phyloP scores from a whole-genome alignment of 768 basidiomycete genomes.

The Tylopilus plumbeoviolaceoides region DNA sequence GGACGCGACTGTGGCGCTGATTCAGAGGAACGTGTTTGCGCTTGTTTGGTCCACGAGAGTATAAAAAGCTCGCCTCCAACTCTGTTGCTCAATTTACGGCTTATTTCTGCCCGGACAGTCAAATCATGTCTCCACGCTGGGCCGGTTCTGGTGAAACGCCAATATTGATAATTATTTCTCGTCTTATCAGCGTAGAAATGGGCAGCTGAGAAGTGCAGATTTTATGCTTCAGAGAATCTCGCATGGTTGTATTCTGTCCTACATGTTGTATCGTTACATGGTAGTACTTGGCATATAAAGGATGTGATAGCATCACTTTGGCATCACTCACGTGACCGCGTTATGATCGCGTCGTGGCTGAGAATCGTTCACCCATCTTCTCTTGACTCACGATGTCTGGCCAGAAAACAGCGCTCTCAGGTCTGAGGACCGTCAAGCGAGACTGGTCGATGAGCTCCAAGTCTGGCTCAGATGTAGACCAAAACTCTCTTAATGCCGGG shows the following conservation, averaged over 20 bases:
- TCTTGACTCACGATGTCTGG: slow-evolving; percentile 22
- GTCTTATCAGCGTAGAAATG: slow-evolving; percentile 56
- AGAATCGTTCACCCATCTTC: too few relatives aligned
- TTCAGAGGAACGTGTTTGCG: slow-evolving; percentile 19
- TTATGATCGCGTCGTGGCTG: background rate
- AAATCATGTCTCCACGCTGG: slow-evolving; percentile 52
- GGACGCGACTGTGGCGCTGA: slow-evolving; percentile 15
- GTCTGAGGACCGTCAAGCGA: slow-evolving; percentile 55
- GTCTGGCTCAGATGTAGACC: slow-evolving; percentile 14
- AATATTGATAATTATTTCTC: slow-evolving; percentile 46
- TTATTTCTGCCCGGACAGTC: slow-evolving; percentile 78
- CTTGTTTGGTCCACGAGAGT: slow-evolving; percentile 25
- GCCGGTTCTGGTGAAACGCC: slow-evolving; percentile 81
- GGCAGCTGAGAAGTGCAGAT: slow-evolving; percentile 43
- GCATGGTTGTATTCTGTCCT: slow-evolving; percentile 35
- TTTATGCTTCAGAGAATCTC: slow-evolving; percentile 26
- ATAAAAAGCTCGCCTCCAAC: slow-evolving; percentile 17
- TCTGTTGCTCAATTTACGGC: slow-evolving; percentile 34
- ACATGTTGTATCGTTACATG: slow-evolving; percentile 10
- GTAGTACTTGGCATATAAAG: too few relatives aligned
- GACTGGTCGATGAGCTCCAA: slow-evolving; percentile 56
- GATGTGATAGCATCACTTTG: too few relatives aligned
- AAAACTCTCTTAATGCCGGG: slow-evolving; percentile 19
- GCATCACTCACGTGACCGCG: slow-evolving; percentile 21
- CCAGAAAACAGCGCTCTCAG: slow-evolving; percentile 45